Evolutionary conservation across 331 rosid genomes (phyloP), one percentile per base, ranked within the genome.

Genomic region (Cucumis variabilis): DNA sequence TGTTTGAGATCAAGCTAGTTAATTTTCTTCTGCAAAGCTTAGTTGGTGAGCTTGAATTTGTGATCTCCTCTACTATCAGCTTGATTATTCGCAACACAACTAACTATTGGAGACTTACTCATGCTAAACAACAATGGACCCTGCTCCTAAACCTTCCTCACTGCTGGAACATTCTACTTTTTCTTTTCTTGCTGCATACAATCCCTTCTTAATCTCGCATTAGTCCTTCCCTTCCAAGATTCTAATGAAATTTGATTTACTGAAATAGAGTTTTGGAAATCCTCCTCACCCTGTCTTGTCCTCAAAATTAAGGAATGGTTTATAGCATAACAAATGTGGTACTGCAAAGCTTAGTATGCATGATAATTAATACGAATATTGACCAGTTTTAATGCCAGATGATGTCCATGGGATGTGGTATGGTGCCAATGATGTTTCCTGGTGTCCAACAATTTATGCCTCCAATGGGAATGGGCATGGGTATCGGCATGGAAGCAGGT

Each of bases 381-480:
- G 82, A 67, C 77, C 27, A 58, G 70, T 74, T 74, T 20, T 50
- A 24, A 33, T 87, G 94, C 96, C 96, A 97, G 99, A 95, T 95
- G 96, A 94, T 97, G 98, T 94, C 98, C 86, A 97, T 93, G 98
- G 99, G 98, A 88, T 95, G 95, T 83, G 94, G 98, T 85, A 91
- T 94, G 98, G 91, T 95, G 80, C 99, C 99, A 37, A 93, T 95
- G 96, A 93, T 94, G 98, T 93, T 89, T 91, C 98, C 98, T 21
- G 98, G 98, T 30, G 90, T 93, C 69, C 99, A 94, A 90, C 98
- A 91, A 87, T 94, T 89, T 85, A 93, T 97, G 96, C 93, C 98
- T 19, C 73, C 93, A 13, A 91, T 97, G 92, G 96, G 98, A 62
- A 96, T 96, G 88, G 98, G 98, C 15, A 93, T 94, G 94, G 95